Base-by-base conservation (phyloP, 257 asterid genomes). In the Gardenia jasminoides region DNA sequence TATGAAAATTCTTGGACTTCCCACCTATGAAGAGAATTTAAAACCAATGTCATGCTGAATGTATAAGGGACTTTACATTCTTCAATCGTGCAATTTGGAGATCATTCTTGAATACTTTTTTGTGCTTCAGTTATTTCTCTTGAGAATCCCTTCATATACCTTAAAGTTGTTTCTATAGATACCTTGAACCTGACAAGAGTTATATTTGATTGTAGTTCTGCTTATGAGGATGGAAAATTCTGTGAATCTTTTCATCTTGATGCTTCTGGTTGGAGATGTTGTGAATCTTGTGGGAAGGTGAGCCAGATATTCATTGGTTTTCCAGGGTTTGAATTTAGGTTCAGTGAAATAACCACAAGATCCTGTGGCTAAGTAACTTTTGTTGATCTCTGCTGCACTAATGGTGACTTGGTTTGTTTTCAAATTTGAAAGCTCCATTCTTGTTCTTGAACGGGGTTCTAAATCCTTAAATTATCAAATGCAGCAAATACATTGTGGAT, bases 401-500 rank as follows among this genome's bases (percentile, higher is more conserved):
- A 19, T 28, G 64, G 17, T 76, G 64, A 36, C n/a, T 30, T 39
- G 16, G 41, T 59, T 70, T 17, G 41, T 59, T 70, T 74, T 66
- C 47, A 41, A 52, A 61, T 24, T 43, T 75, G 36, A 7, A 44
- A 48, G 69, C 28, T 80, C 28, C 36, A 7, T 75, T 12, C 54
- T 16, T 50, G 10, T 44, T 67, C 22, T 61, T 10, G 1, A 24
- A 54, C 65, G 39, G 47, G 69, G 72, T 67, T 56, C 36, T 72
- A 56, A 76, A 73, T 76, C 54, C 77, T 82, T 68, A 76, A 31
- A 72, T 80, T 76, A 52, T 65, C 77, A 46, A 64, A 58, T 92
- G 93, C 98, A 96, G 99, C 93, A 96, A 90, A 91, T 96, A 84
- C 99, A 96, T 80, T 96, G 99, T 79, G 99, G 99, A 62, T 96